These are phyloP conservation scores for Bonia amplexicaulis DNA, from an alignment of 176 grass and related monocot species.

Conservation along the genomic window DNA sequence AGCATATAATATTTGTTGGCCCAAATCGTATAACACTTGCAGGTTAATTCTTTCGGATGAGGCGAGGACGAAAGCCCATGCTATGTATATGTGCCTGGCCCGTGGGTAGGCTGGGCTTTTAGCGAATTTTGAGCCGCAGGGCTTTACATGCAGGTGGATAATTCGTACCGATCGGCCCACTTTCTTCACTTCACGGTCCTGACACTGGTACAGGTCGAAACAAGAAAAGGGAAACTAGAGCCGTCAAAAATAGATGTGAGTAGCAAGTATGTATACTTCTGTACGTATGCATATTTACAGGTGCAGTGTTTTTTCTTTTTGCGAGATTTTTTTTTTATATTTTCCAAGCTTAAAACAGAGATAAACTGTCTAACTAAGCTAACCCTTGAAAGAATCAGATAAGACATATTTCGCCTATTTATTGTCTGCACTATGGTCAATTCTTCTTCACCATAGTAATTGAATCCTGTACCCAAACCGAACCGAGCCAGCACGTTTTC, in stretches of 20 bases:
- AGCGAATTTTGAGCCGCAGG: too few relatives aligned
- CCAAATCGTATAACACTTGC: too few relatives aligned
- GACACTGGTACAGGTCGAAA: too few relatives aligned
- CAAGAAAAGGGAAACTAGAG: too few relatives aligned
- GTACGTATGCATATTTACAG: conserved; percentile 36
- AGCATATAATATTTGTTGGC: too few relatives aligned
- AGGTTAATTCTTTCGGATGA: too few relatives aligned
- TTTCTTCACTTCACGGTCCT: too few relatives aligned
- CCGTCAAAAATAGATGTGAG: neutral
- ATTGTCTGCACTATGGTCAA: conserved; percentile 44
- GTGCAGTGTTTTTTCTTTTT: neutral
- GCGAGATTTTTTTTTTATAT: neutral
- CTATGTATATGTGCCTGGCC: too few relatives aligned
- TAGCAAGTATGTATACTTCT: conserved; percentile 4
- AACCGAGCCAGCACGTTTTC: neutral
- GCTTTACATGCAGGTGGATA: too few relatives aligned
- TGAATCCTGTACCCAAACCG: conserved; percentile 16
- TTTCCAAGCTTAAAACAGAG: neutral
- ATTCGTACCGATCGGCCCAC: too few relatives aligned
- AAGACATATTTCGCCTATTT: conserved; percentile 30
- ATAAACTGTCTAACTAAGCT: conserved; percentile 29
- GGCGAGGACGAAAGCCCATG: too few relatives aligned
- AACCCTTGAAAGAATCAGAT: conserved; percentile 54
- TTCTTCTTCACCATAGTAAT: conserved; percentile 50
- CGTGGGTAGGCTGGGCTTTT: too few relatives aligned